Evolutionary conservation across 2,329 filamentous ascomycete species (phyloP), one percentile per base, ranked within the genome.

Genomic region (Rhynchosporium graminicola): DNA sequence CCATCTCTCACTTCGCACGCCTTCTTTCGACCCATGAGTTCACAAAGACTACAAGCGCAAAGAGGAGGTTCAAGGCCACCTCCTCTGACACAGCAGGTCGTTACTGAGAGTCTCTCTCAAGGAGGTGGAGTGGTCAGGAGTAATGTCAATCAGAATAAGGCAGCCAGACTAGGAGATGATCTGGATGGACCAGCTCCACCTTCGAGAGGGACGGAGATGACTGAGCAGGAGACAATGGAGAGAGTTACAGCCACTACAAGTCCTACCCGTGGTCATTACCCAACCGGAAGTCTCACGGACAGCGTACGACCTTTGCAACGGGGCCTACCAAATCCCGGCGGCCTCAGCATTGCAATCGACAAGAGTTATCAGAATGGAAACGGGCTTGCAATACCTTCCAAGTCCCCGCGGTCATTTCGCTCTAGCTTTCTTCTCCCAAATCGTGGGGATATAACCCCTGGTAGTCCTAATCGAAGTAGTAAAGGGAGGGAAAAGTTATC

Each of bases 11-110:
- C 92, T 2, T 92, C 92, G 15, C 90, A 94, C 72, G 94, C 91
- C 59, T 98, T 99, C 79, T 97, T 96, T 74, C 89, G 89, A 28
- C 95, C 95, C 45, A 96, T 99, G 92, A 98, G 93, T 78, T 96
- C 94, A 29, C 92, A 97, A 75, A 89, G 92, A 74, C 80, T 98
- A 57, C 94, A 98, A 77, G 92, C 92, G 60, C 95, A 98, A 77
- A 83, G 94, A 75, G 87, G 88, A 66, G 85, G 76, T 8, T 73
- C 78, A 43, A 78, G 82, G 28, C 78, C 79, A 77, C 28, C 57
- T 74, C 79, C 63, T 71, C 72, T 63, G 74, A 57, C 50, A 29
- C 67, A 72, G 38, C 68, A 67, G 33, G 69, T 71, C 20, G 72
- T 75, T 20, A 77, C 73, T 56, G 74, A 76, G 31, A 79, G 81